These are phyloP conservation scores for Pichia ethanolica DNA, from an alignment of 805 yeast genomes.

Conservation along the genomic window DNA sequence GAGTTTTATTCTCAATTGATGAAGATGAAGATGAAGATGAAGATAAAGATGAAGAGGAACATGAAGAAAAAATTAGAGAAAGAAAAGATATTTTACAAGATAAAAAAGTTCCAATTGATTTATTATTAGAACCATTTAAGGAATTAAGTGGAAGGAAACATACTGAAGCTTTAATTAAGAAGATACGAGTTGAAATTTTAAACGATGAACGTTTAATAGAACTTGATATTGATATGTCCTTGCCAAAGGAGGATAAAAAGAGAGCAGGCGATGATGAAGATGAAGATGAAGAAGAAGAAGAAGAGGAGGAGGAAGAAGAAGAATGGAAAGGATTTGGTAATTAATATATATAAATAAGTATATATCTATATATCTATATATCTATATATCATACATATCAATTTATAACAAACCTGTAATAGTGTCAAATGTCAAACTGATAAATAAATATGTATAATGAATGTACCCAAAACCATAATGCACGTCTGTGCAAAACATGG, in stretches of 20 bases:
- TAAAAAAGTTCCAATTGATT: conserved; percentile 41
- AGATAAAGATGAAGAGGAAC: conserved; percentile 14
- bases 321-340: conserved; percentile 17
- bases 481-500: no score
- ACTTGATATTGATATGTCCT: conserved; percentile 49
- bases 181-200: conserved; percentile 59
- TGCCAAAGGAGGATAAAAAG: conserved; percentile 14
- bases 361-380: no score
- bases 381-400: no score
- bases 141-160: conserved; percentile 40
- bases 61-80: conserved; percentile 11
- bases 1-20: conserved; percentile 44
- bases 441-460: no score
- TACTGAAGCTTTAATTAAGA: conserved; percentile 58
- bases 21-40: conserved; percentile 40
- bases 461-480: no score
- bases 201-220: conserved; percentile 52
- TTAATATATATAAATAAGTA: neutral
- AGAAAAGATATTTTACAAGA: conserved; percentile 14
- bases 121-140: conserved; percentile 54
- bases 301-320: conserved; percentile 15
- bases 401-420: no score
- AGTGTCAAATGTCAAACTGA: no score
- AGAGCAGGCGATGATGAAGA: conserved; percentile 20
- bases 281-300: conserved; percentile 27